Evolutionary conservation across 73 alveolate genomes (phyloP).

Genomic region (Blepharisma japonicum): DNA sequence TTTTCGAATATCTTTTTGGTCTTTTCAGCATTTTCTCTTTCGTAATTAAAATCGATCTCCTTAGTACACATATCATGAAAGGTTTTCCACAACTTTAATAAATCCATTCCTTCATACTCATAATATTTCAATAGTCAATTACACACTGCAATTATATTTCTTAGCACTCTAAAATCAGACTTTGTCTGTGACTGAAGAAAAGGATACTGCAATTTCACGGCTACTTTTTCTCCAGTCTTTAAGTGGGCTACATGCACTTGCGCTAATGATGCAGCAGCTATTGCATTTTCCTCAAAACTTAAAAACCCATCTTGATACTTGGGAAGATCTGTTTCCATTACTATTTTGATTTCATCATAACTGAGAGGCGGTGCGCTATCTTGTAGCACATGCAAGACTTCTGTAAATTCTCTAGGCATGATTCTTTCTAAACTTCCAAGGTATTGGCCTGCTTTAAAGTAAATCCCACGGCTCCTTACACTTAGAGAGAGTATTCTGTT

Average conservation of each 20-base stretch:
- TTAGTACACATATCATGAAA: constrained; percentile 23
- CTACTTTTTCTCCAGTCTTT: constrained; percentile 43
- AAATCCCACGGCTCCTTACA: constrained; percentile 52
- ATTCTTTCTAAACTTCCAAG: constrained; percentile 59
- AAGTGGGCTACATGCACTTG: constrained; percentile 48
- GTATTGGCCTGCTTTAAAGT: constrained; percentile 65
- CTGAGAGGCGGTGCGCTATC: constrained; percentile 56
- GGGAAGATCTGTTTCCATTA: constrained; percentile 41
- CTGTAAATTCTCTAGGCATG: constrained; percentile 57
- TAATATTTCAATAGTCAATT: constrained; percentile 8
- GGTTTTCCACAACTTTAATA: constrained; percentile 31
- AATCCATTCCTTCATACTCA: constrained; percentile 34
- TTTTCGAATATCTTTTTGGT: constrained; percentile 31
- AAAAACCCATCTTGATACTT: not conserved
- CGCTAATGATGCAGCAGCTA: constrained; percentile 51
- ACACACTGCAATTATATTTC: not conserved
- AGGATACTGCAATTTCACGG: constrained; percentile 46
- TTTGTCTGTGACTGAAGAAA: constrained; percentile 29
- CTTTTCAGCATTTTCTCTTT: constrained; percentile 26
- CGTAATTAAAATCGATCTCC: constrained; percentile 42
- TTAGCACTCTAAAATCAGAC: constrained; percentile 36
- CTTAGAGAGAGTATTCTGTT: constrained; percentile 45
- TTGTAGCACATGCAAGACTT: constrained; percentile 48
- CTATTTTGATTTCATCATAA: constrained; percentile 48
- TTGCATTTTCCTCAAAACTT: constrained; percentile 33